A percentile compares a stretch with the other conserved stretches of the same genome.
These are phyloP conservation scores for Aspergillus sergii DNA, from an alignment of 2,329 filamentous ascomycete genomes.

Conservation along the genomic window DNA sequence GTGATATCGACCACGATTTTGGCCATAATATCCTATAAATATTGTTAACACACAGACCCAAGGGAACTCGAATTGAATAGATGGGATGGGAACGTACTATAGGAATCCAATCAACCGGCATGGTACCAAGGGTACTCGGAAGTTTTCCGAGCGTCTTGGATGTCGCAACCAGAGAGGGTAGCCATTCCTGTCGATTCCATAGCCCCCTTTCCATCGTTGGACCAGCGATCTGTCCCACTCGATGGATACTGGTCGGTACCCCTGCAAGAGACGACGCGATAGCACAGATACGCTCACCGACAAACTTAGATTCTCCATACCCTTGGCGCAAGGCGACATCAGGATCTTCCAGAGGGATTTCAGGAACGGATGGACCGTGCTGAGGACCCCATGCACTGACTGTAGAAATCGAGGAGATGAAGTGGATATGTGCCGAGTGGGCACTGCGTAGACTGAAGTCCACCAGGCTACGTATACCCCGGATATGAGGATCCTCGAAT, in stretches of 20 bases:
- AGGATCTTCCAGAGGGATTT: conserved; percentile 5
- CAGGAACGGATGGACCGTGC: conserved; percentile 26
- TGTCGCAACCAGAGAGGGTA: conserved; percentile 50
- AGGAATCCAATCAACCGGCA: conserved; percentile 51
- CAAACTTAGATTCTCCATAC: conserved; percentile 39
- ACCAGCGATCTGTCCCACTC: conserved; percentile 41
- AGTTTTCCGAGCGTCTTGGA: conserved; percentile 53
- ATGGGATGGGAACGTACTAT: conserved; percentile 13
- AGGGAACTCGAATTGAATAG: background rate
- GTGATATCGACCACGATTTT: background rate
- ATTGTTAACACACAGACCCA: background rate
- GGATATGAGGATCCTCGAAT: conserved; percentile 30
- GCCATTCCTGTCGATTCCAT: conserved; percentile 59
- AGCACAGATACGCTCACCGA: conserved; percentile 50
- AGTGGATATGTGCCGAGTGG: conserved; percentile 5
- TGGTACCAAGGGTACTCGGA: conserved; percentile 48
- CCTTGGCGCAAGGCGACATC: conserved; percentile 17
- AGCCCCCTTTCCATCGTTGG: conserved; percentile 40
- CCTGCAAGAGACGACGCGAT: conserved; percentile 23
- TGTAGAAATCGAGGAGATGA: conserved; percentile 31
- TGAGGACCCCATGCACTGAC: conserved; percentile 22
- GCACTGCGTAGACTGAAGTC: conserved; percentile 20
- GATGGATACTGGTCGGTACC: conserved; percentile 27
- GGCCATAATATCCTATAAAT: background rate
- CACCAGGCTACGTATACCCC: conserved; percentile 26